These are phyloP conservation scores for Sergeia podlipaevii DNA, from an alignment of 208 protist genomes.

Conservation along the genomic window DNA sequence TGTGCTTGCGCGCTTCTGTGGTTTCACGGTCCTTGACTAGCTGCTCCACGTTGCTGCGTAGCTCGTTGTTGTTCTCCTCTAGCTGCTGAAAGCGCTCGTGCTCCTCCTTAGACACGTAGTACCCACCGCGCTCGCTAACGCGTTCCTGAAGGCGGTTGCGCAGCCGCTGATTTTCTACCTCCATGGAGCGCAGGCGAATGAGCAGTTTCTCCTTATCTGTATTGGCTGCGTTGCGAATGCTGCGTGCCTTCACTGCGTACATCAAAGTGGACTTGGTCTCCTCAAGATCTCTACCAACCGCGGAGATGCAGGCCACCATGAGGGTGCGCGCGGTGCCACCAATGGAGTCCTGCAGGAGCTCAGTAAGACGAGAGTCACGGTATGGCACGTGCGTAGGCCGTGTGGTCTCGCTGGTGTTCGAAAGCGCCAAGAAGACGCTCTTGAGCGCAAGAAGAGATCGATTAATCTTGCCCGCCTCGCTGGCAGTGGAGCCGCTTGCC, in stretches of 20 bases:
- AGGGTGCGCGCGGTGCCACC: slow-evolving; percentile 91
- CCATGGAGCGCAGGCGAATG: slow-evolving; percentile 71
- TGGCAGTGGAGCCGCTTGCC: slow-evolving; percentile 73
- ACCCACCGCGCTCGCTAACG: slow-evolving; percentile 78
- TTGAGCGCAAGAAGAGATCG: slow-evolving; percentile 91
- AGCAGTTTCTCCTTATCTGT: slow-evolving; percentile 79
- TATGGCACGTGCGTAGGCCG: slow-evolving; percentile 91
- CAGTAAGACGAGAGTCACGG: slow-evolving; percentile 94
- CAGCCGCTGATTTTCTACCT: slow-evolving; percentile 82
- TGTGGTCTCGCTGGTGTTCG: slow-evolving; percentile 77
- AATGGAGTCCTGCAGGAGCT: slow-evolving; percentile 93
- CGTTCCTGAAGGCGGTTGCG: slow-evolving; percentile 87
- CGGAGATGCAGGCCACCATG: slow-evolving; percentile 95
- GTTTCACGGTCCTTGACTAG: slow-evolving; percentile 63
- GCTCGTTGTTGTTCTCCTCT: slow-evolving; percentile 46
- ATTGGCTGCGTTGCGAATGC: slow-evolving; percentile 93
- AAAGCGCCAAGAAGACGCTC: slow-evolving; percentile 90
- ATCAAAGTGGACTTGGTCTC: slow-evolving; percentile 96
- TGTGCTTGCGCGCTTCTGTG: slow-evolving; percentile 70
- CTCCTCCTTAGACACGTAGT: slow-evolving; percentile 80
- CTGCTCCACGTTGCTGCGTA: slow-evolving; percentile 50
- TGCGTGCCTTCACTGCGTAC: slow-evolving; percentile 94
- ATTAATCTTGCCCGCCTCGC: slow-evolving; percentile 93
- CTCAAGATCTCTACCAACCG: slow-evolving; percentile 93
- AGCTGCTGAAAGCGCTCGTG: slow-evolving; percentile 62